Evolutionary conservation across 2,329 filamentous ascomycete genomes (phyloP).

Genomic region (Alternaria sp.): DNA sequence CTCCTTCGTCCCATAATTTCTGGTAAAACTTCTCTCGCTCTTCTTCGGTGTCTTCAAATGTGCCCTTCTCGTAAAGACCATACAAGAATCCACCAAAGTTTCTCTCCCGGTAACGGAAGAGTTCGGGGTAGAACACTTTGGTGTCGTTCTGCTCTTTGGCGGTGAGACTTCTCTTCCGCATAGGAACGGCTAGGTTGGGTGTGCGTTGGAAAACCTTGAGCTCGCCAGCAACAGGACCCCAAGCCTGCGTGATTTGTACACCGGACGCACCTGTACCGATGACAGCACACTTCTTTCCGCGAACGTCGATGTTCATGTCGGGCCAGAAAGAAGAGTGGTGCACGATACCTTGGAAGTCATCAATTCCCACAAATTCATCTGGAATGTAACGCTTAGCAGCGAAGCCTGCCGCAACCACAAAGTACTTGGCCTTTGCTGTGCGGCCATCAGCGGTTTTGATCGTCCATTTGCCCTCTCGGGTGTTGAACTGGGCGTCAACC

Average conservation of each 20-base stretch:
- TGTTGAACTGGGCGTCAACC: constrained; percentile 58
- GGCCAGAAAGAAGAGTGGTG: constrained; percentile 66
- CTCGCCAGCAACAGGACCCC: constrained; percentile 57
- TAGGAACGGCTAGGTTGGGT: background rate
- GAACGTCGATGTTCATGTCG: constrained; percentile 60
- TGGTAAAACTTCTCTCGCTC: constrained; percentile 45
- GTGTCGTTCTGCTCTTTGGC: constrained; percentile 59
- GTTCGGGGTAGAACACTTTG: constrained; percentile 44
- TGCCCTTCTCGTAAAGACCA: constrained; percentile 39
- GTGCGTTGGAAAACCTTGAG: constrained; percentile 67
- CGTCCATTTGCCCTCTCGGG: constrained; percentile 54
- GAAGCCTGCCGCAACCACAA: constrained; percentile 62
- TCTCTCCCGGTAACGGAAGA: constrained; percentile 54
- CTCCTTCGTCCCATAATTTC: constrained; percentile 38
- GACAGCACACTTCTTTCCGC: constrained; percentile 64
- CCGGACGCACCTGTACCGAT: constrained; percentile 70
- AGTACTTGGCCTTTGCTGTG: constrained; percentile 55
- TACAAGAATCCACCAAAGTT: constrained; percentile 6
- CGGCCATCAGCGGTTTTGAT: constrained; percentile 59
- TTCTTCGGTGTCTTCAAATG: constrained; percentile 42
- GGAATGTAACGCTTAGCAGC: constrained; percentile 66
- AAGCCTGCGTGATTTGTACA: constrained; percentile 67
- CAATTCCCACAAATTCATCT: constrained; percentile 60
- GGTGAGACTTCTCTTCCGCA: background rate
- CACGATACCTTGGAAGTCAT: constrained; percentile 64